A percentile compares a stretch with the other conserved stretches of the same genome.
Conservation (phyloP, 1,284 basidiomycete genomes). For the Xanthoconium separans region DNA sequence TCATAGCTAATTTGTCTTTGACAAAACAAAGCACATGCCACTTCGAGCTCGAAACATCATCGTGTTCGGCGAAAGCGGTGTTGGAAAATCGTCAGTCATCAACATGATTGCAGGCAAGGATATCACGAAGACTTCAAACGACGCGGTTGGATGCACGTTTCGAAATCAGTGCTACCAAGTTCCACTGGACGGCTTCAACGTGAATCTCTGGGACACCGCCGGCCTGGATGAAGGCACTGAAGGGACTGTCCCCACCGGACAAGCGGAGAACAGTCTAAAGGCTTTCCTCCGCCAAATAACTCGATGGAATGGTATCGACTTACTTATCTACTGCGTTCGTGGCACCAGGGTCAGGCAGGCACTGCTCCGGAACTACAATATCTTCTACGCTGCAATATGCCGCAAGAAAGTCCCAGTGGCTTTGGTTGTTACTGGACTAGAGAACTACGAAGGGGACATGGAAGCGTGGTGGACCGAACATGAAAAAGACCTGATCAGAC, state of each 20-base stretch:
- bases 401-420: constrained; percentile 32
- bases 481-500: constrained; percentile 24
- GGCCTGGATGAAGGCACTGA: constrained; percentile 30
- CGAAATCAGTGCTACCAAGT: constrained; percentile 18
- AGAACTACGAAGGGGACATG: constrained; percentile 33
- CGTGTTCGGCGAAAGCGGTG: constrained; percentile 31
- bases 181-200: constrained; percentile 11
- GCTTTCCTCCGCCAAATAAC: constrained; percentile 28
- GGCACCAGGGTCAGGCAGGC: constrained; percentile 30
- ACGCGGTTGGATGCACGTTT: constrained; percentile 29
- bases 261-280: constrained; percentile 26
- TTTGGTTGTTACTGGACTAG: constrained; percentile 35
- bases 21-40: constrained; percentile 9
- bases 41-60: constrained; percentile 25
- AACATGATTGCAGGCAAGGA: constrained; percentile 27
- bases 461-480: constrained; percentile 34
- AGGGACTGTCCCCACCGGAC: constrained; percentile 20
- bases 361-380: constrained; percentile 30
- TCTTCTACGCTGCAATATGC: constrained; percentile 31
- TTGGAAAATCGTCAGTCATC: constrained; percentile 34
- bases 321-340: constrained; percentile 36
- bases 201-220: constrained; percentile 33
- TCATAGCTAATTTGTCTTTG: not conserved
- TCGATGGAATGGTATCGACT: constrained; percentile 25
- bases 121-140: constrained; percentile 26